Evolutionary conservation across 257 asterid genomes (phyloP).

Genomic region (Oldenlandia corymbosa): DNA sequence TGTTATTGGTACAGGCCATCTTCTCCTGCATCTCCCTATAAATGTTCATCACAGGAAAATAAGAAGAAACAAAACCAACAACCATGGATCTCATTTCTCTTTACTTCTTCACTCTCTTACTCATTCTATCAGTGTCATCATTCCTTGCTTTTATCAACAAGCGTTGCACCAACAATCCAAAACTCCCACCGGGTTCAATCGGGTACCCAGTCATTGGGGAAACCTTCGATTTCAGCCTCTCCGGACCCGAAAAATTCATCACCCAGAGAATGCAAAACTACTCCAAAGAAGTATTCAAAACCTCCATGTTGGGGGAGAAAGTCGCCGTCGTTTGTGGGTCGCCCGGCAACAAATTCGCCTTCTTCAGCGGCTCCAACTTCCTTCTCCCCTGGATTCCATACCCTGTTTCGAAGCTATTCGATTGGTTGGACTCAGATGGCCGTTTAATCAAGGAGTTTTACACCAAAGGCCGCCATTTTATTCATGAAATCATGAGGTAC

Average conservation of each 20-base stretch:
- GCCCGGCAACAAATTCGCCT: no score
- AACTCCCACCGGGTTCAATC: constrained; percentile 19
- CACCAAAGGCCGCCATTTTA: background rate
- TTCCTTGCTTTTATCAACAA: background rate
- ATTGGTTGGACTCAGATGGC: constrained; percentile 1
- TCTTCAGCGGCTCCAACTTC: constrained; percentile 6
- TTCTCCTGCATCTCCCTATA: no score
- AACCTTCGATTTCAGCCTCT: constrained; percentile 7
- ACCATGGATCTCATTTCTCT: constrained; percentile 10
- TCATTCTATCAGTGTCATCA: no score
- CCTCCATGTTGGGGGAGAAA: no score
- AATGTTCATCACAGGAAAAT: no score
- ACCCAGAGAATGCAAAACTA: no score
- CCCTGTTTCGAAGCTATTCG: constrained; percentile 2
- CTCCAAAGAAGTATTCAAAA: no score
- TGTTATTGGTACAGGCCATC: no score
- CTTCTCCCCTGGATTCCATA: constrained; percentile 16
- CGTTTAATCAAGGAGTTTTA: background rate
- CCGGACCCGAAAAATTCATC: no score
- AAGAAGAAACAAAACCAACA: no score
- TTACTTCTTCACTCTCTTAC: constrained; percentile 1
- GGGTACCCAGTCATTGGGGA: constrained; percentile 28
- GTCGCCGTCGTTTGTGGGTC: no score
- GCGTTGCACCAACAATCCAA: background rate
- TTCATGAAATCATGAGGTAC: background rate